Conservation (phyloP, 768 basidiomycete genomes). For the Astraeus odoratus region DNA sequence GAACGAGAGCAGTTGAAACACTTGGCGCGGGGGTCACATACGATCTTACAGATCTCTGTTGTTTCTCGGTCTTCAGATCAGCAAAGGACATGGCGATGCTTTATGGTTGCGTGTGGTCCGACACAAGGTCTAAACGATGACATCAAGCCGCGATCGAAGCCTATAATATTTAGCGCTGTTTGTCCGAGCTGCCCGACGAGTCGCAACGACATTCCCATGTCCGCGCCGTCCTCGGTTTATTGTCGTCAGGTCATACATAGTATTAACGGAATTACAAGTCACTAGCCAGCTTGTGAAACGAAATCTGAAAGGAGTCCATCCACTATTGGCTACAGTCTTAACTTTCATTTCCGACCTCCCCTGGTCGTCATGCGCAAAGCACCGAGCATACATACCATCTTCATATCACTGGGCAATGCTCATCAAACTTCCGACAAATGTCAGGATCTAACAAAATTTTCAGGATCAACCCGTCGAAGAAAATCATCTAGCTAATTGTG, state of each 20-base stretch:
- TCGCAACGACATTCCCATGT: too few relatives aligned
- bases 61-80: constrained; percentile 24
- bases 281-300: neutral
- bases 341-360: neutral
- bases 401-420: constrained; percentile 41
- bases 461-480: neutral
- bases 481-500: neutral
- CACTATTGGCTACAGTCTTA: neutral
- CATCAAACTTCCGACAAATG: constrained; percentile 94
- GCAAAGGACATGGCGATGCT: constrained; percentile 30
- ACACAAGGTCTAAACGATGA: too few relatives aligned
- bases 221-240: too few relatives aligned
- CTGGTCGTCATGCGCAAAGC: too few relatives aligned
- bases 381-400: neutral
- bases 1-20: constrained; percentile 14
- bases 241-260: too few relatives aligned
- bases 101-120: too few relatives aligned
- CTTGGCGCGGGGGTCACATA: constrained; percentile 26
- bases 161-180: too few relatives aligned
- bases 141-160: too few relatives aligned
- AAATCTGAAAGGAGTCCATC: neutral
- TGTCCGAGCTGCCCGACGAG: too few relatives aligned
- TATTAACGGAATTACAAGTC: too few relatives aligned
- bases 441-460: constrained; percentile 62
- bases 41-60: constrained; percentile 27